Evolutionary conservation across 306 rosid species (phyloP), one percentile per base, ranked within the genome.

Genomic region (Vigna radiata): DNA sequence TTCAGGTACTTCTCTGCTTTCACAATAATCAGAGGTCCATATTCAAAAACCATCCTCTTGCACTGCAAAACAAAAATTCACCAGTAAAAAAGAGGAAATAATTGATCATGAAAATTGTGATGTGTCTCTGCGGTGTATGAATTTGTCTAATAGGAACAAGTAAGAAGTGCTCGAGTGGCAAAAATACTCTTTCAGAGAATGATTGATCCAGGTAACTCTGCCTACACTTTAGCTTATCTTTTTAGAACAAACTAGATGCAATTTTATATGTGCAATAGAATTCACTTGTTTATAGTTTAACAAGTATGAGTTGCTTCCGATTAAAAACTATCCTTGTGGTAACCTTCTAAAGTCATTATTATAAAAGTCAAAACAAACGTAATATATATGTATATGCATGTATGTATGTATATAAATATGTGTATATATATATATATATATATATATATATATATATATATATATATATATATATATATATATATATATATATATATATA

Each of bases 1-100:
- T 89, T 91, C 18, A 95, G 86, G 83, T 85, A 84, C 83, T 92
- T 88, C 92, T 91, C 96, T 33, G 93, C 89, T 72, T 89, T 89
- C 39, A 82, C 49, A 13, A 92, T 79, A 65, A 88, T 18, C 63
- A 87, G 58, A 5, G 97, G 93, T 70, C 96, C 96, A 79, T 92
- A 96, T 84, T 90, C 75, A 48, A 92, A 89, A 62, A 96, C 97
- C 63, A 87, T 12, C 75, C 49, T 89, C 91, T 92, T 96, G 94
- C 97, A 96, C 97, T 92, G 93, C 82, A 81, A 79, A 33, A 82
- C 62, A 13, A 33, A 33, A 58, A 19, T 17, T 39, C 44, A 25
- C 10, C 18, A 52, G 70, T 71, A 49, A 8, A 27, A 12, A 12
- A 75, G 16, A 6, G 41, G 1, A 39, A 47, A 65, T 10, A 70